Conservation (phyloP, 2,329 filamentous ascomycete genomes). For the Talaromyces pinophilus region DNA sequence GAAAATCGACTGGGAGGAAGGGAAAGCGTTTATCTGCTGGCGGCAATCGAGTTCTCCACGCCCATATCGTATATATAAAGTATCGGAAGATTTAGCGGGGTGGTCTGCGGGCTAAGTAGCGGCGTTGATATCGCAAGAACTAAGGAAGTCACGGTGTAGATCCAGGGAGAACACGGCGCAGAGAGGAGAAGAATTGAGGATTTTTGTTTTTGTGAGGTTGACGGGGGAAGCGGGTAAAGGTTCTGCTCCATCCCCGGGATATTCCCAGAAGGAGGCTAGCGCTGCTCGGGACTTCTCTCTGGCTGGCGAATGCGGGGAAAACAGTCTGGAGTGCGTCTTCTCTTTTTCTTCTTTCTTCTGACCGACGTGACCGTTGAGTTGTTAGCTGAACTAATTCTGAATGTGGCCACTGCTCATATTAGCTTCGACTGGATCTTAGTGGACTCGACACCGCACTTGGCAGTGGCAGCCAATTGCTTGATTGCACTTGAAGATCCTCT, state of each 20-base stretch:
- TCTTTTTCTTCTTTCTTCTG: not conserved
- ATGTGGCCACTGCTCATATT: not conserved
- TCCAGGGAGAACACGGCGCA: not conserved
- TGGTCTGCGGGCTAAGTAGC: not conserved
- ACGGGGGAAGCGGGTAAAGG: not conserved
- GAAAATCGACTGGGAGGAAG: not conserved
- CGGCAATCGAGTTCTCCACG: not conserved
- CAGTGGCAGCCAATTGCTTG: slow-evolving; percentile 5
- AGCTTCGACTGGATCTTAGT: not conserved
- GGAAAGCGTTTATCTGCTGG: not conserved
- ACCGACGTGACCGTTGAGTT: no score
- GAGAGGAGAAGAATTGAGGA: not conserved
- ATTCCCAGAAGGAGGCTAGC: not conserved
- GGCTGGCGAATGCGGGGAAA: slow-evolving; percentile 7
- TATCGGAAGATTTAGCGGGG: slow-evolving; percentile 2
- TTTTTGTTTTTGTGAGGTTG: not conserved
- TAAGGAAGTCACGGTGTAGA: not conserved
- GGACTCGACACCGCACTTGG: not conserved
- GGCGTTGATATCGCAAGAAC: not conserved
- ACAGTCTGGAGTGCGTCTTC: not conserved
- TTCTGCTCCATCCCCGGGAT: slow-evolving; percentile 6
- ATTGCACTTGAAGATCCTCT: not conserved
- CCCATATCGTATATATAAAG: not conserved
- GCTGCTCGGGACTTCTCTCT: not conserved
- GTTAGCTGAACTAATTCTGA: not conserved